Conservation (phyloP, 2,329 filamentous ascomycete genomes). For the Colletotrichum eremochloae region DNA sequence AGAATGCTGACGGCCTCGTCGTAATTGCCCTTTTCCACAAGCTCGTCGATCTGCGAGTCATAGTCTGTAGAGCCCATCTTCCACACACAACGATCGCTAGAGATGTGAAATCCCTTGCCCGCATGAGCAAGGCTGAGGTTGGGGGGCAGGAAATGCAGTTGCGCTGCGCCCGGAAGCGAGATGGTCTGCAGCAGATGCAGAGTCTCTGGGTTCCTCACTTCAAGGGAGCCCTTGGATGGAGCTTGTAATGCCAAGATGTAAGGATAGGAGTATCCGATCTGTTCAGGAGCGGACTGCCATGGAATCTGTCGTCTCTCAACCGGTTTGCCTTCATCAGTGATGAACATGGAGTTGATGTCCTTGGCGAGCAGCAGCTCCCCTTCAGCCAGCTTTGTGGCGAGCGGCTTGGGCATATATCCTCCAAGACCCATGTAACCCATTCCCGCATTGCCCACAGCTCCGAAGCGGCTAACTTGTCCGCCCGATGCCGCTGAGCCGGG, state of each 20-base stretch:
- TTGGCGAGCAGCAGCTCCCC: conserved; percentile 94
- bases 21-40: conserved; percentile 79
- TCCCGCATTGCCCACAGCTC: conserved; percentile 83
- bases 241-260: conserved; percentile 91
- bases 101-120: conserved; percentile 94
- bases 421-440: conserved; percentile 98
- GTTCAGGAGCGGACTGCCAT: conserved; percentile 89
- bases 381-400: conserved; percentile 85
- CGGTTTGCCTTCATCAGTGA: conserved; percentile 85
- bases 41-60: conserved; percentile 86
- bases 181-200: conserved; percentile 91
- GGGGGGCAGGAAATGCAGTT: conserved; percentile 91
- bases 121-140: conserved; percentile 95
- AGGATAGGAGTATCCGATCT: conserved; percentile 95
- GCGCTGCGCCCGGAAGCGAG: conserved; percentile 82
- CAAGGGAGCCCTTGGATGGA: conserved; percentile 84
- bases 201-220: conserved; percentile 93
- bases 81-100: conserved; percentile 93
- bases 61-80: conserved; percentile 95
- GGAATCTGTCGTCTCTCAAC: conserved; percentile 90
- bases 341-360: conserved; percentile 95
- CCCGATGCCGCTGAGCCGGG: conserved; percentile 76
- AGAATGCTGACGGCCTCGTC: conserved; percentile 95
- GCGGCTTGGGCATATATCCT: conserved; percentile 89
- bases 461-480: conserved; percentile 79